Evolutionary conservation across 768 basidiomycete genomes (phyloP).

Genomic region (Chalciporus piperatus): DNA sequence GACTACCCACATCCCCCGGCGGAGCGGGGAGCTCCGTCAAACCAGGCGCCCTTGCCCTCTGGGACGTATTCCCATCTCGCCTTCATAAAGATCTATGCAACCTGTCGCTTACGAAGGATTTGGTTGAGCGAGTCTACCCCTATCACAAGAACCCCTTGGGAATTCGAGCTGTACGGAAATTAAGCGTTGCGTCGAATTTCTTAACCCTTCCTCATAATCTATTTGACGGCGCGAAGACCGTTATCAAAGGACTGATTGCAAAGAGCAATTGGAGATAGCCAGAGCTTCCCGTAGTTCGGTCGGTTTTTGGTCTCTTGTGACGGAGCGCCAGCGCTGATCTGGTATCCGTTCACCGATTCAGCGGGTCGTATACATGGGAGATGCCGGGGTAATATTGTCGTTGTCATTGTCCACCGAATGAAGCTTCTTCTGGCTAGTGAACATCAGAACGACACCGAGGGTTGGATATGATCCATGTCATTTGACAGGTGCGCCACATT

Average conservation of each 20-base stretch:
- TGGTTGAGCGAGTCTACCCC: constrained; percentile 67
- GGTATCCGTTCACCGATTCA: constrained; percentile 13
- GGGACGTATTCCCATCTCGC: constrained; percentile 63
- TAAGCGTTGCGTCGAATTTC: constrained; percentile 19
- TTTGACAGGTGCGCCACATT: constrained; percentile 14
- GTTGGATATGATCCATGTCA: background rate
- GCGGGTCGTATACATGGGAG: constrained; percentile 2
- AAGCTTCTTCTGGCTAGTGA: constrained; percentile 14
- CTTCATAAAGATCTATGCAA: constrained; percentile 76
- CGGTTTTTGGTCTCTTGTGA: constrained; percentile 3
- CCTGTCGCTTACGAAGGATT: constrained; percentile 70
- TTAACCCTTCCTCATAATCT: constrained; percentile 13
- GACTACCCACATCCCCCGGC: constrained; percentile 14
- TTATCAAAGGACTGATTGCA: constrained; percentile 16
- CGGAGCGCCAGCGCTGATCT: constrained; percentile 25
- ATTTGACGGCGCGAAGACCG: constrained; percentile 18
- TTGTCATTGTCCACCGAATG: constrained; percentile 1
- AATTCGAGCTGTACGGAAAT: constrained; percentile 65
- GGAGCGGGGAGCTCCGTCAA: constrained; percentile 18
- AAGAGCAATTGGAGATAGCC: constrained; percentile 19
- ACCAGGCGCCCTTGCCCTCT: constrained; percentile 38
- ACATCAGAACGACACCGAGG: background rate
- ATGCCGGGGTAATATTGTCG: constrained; percentile 17
- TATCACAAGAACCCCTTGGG: constrained; percentile 61
- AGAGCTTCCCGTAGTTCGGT: constrained; percentile 17